Base-by-base conservation (phyloP, 1,284 basidiomycete species). In the Erythrobasidium hasegawianum region DNA sequence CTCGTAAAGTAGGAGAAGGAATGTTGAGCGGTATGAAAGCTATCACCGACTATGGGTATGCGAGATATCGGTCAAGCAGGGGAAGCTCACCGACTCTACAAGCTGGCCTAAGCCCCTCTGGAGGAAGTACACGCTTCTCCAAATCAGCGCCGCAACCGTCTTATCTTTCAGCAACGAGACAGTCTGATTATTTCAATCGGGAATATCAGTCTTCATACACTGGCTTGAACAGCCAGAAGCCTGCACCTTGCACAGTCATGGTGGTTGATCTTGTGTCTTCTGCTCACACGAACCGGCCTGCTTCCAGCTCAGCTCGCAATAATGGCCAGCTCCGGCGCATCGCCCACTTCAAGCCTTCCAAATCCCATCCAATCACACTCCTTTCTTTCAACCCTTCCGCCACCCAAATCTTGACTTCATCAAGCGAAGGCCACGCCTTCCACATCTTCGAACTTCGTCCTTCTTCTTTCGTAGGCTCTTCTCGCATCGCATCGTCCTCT, bases 331-430 rank as follows among this genome's bases (percentile, higher is more conserved):
- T 58, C 22, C 14, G 27, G 27, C 40, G 47, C 38, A 58, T 74
- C 33, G 64, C 72, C 16, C 72, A 73, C 56, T 74, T 75, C 62
- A 64, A 68, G 18, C 70, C 72, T 2, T 71, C 69, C 24, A 54
- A 65, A 14, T 47, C 61, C 24, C 81, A 84, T 67, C 78, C 81
- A 0, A 75, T 89, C 18, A 79, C 81, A 2, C 76, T 78, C 9
- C 73, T 90, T 1, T 75, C 77, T 24, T 88, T 89, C 73, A 83
- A 84, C 0, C 76, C 78, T 1, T 83, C 86, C 59, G 87, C 87
- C 0, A 84, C 82, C 10, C 78, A 77, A 8, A 70, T 91, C 2
- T 76, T 84, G 8, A 83, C 84, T 1, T 81, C 83, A 0, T 80
- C 83, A 0, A 77, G 79, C 56, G 84, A 88, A 64, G 88, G 87